Percentiles rank a stretch among this genome's conserved stretches.
Conservation (phyloP, 768 basidiomycete species). For the Lentinula lateritia region DNA sequence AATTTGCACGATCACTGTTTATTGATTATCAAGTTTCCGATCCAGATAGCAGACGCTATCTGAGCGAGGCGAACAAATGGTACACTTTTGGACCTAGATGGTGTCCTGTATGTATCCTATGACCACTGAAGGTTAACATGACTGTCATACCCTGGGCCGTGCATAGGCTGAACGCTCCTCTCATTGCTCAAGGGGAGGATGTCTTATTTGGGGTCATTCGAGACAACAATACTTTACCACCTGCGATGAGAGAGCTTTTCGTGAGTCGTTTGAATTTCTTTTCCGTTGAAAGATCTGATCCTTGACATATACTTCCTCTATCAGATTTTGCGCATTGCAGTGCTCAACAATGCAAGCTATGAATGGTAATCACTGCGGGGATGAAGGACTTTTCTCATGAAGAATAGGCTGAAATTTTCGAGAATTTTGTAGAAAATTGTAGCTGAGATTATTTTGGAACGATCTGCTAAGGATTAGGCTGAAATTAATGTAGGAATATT, state of each 20-base stretch:
- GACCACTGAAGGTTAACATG: background rate
- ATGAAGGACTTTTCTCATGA: no score
- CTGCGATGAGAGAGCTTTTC: slow-evolving; percentile 29
- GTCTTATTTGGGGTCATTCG: slow-evolving; percentile 23
- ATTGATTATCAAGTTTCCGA: background rate
- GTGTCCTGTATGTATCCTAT: slow-evolving; percentile 24
- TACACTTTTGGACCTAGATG: slow-evolving; percentile 32
- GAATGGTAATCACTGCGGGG: no score
- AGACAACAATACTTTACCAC: slow-evolving; percentile 5
- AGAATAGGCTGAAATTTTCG: no score
- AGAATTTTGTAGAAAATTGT: no score
- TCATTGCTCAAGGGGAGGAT: slow-evolving; percentile 22
- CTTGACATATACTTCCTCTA: background rate
- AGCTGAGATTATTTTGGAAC: no score
- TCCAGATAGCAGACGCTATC: slow-evolving; percentile 31
- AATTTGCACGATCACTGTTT: no score
- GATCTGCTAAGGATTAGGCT: no score
- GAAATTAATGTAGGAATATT: no score
- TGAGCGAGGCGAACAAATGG: slow-evolving; percentile 27
- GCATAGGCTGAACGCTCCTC: slow-evolving; percentile 22
- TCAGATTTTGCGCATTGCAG: slow-evolving; percentile 22
- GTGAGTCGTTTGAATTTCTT: slow-evolving; percentile 13
- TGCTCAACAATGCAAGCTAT: slow-evolving; percentile 20
- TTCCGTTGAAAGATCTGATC: background rate
- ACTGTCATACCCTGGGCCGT: no score